Evolutionary conservation across 2,329 filamentous ascomycete genomes (phyloP).

Genomic region (Hortaea werneckii): DNA sequence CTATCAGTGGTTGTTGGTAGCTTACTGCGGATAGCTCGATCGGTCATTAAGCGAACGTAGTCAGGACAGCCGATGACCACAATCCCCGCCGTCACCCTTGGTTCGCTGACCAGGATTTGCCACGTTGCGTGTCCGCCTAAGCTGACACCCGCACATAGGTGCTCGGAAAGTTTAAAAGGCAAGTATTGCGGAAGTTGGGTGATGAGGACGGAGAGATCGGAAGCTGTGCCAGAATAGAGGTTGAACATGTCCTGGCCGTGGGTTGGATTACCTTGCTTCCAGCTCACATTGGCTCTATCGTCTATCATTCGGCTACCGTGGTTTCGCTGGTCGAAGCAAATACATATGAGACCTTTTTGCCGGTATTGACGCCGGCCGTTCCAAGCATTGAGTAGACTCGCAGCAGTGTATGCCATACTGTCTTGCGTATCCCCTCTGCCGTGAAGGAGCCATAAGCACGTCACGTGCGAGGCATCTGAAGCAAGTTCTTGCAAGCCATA

Average conservation of each 20-base stretch:
- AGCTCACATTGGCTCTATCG: slow-evolving; percentile 61
- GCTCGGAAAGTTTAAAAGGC: slow-evolving; percentile 41
- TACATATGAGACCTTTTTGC: slow-evolving; percentile 58
- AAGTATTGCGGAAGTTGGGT: slow-evolving; percentile 69
- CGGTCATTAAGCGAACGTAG: slow-evolving; percentile 67
- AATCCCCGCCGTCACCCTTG: slow-evolving; percentile 66
- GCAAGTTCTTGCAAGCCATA: slow-evolving; percentile 71
- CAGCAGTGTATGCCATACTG: slow-evolving; percentile 66
- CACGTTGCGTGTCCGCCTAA: slow-evolving; percentile 82
- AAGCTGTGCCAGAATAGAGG: slow-evolving; percentile 60
- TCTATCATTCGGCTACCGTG: slow-evolving; percentile 68
- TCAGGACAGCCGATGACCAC: slow-evolving; percentile 84
- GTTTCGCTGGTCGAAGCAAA: slow-evolving; percentile 86
- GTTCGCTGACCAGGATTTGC: slow-evolving; percentile 70
- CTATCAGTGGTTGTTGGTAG: slow-evolving; percentile 46
- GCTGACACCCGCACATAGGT: slow-evolving; percentile 72
- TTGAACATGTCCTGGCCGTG: slow-evolving; percentile 93
- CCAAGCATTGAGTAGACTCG: slow-evolving; percentile 59
- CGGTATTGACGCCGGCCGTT: slow-evolving; percentile 36
- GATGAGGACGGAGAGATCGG: slow-evolving; percentile 66
- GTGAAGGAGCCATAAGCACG: slow-evolving; percentile 87
- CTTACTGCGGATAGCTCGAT: slow-evolving; percentile 65
- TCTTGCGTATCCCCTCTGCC: slow-evolving; percentile 61
- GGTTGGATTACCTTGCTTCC: slow-evolving; percentile 64
- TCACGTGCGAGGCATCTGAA: slow-evolving; percentile 41